Evolutionary conservation across 2,329 filamentous ascomycete genomes (phyloP).

Genomic region (Mycogone perniciosa): DNA sequence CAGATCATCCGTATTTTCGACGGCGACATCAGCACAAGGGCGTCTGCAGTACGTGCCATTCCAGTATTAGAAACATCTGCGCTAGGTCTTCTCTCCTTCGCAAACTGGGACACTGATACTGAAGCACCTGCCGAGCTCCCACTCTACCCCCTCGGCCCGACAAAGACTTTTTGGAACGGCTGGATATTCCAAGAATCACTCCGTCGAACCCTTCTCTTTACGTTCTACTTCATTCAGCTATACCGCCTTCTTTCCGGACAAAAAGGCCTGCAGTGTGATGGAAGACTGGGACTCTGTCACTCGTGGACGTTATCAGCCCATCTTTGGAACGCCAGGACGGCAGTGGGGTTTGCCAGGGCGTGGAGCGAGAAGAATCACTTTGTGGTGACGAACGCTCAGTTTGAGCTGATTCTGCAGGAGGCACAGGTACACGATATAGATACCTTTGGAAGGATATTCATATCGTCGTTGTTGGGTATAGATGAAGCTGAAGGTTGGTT

Average conservation of each 20-base stretch:
- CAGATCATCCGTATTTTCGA: conserved; percentile 46
- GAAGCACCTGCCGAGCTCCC: conserved; percentile 18
- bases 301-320: conserved; percentile 34
- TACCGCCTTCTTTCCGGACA: conserved; percentile 30
- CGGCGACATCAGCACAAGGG: conserved; percentile 38
- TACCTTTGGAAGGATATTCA: conserved; percentile 34
- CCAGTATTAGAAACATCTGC: conserved; percentile 28
- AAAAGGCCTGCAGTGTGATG: conserved; percentile 22
- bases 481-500: conserved; percentile 32
- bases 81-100: conserved; percentile 26
- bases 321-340: conserved; percentile 32
- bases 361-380: conserved; percentile 32
- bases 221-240: conserved; percentile 38
- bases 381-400: conserved; percentile 26
- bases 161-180: conserved; percentile 40
- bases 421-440: conserved; percentile 38
- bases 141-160: conserved; percentile 32
- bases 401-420: conserved; percentile 23
- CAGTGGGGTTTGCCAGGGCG: conserved; percentile 31
- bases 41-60: conserved; percentile 31
- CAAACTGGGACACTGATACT: conserved; percentile 22
- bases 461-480: conserved; percentile 25
- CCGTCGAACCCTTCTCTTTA: conserved; percentile 43
- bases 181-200: conserved; percentile 50
- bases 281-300: conserved; percentile 25